Base-by-base conservation (phyloP, 345 rosid species). In the Eucalyptus grandis region DNA sequence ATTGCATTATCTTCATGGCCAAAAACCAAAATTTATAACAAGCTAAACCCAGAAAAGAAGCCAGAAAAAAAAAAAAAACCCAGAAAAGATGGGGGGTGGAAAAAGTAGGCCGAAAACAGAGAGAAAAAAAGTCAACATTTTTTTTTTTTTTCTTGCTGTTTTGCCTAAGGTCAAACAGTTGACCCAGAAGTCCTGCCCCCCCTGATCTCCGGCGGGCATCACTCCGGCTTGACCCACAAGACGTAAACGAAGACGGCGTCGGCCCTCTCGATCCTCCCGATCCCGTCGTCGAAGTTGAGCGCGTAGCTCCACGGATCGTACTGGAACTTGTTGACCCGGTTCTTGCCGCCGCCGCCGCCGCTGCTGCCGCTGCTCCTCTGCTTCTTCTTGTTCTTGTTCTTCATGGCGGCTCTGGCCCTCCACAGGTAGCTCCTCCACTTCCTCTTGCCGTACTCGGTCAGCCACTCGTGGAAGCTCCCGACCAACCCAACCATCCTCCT, bases 301-400 rank as follows among this genome's bases (percentile, higher is more conserved):
- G 96, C 95, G 89, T 97, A 97, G 88, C 99, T 97, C 83, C 94
- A 96, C 50, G 99, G 99, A 94, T 97, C 99, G 93, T 96, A 97
- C 92, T 95, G 99, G 91, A 96, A 97, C 92, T 91, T 91, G 47
- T 92, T 92, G 15, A 40, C 83, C 47, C 83, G 83, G 47, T 21
- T 24, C 83, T 22, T 37, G 3, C 19, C 19, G 43, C 43, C 11
- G 43, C 80, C 22, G 43, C 7, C 14, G 46, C 82, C 0, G 82
- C 88, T 90, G 93, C 14, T 86, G 89, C 87, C 87, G 91, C 53
- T 90, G 91, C 53, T 90, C 89, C 7, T 89, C 91, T 50, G 26
- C 31, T 67, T 86, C 90, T 3, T 88, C 89, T 11, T 49, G 40
- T 8, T 19, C 86, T 12, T 43, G 69, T 86, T 92, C 94, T 89